Conservation (phyloP, 331 rosid genomes). For the Spiraea crenata region DNA sequence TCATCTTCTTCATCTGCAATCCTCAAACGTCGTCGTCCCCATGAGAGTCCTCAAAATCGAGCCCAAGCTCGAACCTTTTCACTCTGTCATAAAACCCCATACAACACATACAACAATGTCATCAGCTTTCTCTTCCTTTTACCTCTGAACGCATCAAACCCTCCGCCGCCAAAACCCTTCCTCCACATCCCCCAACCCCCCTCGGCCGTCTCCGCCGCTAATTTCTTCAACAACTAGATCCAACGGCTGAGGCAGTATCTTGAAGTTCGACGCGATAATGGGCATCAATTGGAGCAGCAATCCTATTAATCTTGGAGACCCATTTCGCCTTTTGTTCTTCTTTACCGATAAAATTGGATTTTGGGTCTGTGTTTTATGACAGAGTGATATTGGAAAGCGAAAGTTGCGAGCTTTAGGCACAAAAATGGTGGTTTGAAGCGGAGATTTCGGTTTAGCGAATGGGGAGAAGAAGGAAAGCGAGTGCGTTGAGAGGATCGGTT, state of each 20-base stretch:
- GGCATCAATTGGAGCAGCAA: slow-evolving; percentile 45
- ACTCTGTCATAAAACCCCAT: too few relatives aligned
- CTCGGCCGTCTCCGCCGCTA: slow-evolving; percentile 29
- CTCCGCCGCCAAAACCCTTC: slow-evolving; percentile 38
- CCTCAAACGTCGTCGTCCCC: too few relatives aligned
- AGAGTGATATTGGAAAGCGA: not conserved
- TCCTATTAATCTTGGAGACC: slow-evolving; percentile 30
- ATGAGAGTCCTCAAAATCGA: too few relatives aligned
- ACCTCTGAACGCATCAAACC: slow-evolving; percentile 35
- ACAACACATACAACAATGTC: too few relatives aligned
- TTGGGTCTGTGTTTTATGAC: slow-evolving; percentile 16
- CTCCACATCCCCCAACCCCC: slow-evolving; percentile 29
- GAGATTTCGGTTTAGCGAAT: slow-evolving; percentile 6
- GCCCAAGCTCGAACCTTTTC: too few relatives aligned
- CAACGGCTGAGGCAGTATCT: slow-evolving; percentile 62
- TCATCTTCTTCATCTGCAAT: too few relatives aligned
- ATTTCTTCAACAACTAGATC: slow-evolving; percentile 50
- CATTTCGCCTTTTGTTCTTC: slow-evolving; percentile 24
- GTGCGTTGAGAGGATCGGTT: slow-evolving; percentile 7
- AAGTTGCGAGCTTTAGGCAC: slow-evolving; percentile 11
- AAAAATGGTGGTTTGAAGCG: slow-evolving; percentile 18
- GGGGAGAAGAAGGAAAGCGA: slow-evolving; percentile 17
- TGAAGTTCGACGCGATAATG: slow-evolving; percentile 46
- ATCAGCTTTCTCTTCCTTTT: too few relatives aligned
- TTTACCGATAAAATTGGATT: slow-evolving; percentile 27